Evolutionary conservation across 129 eudicot species (phyloP), one percentile per base, ranked within the genome.

Genomic region (Cynara cardunculus): DNA sequence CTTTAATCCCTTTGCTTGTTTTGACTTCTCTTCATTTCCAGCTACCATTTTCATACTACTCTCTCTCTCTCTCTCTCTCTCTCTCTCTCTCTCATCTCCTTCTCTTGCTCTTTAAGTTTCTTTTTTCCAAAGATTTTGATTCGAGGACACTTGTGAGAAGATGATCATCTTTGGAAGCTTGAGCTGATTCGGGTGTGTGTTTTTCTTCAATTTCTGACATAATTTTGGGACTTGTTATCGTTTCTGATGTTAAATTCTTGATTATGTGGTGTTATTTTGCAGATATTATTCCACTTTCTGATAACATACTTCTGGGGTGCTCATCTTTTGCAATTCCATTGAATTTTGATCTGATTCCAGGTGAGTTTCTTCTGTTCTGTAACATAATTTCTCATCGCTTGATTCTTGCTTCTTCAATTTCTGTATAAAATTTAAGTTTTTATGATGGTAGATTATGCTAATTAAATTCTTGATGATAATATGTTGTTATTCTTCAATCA

Each of bases 11-110:
- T 18, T 56, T 56, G 65, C 65, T 56, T 56, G 9, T n/a, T 56
- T 82, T 82, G 85, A 82, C 85, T 82, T 75, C 34, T 68, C 80
- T 31, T 66, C 59, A 39, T 44, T 46, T 68, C 75, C 85, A 69
- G 77, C 85, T 76, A 62, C 76, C 71, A 34, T 7, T 30, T 68
- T n/a, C 19, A 25, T 76, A 82, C 81, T n/a, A n/a, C n/a, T n/a
- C n/a, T n/a, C n/a, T n/a, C n/a, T 68, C 85, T 34, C n/a, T 71
- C 64, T 16, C 21, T 24, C 25, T 73, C 67, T 28, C 53, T 71
- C 74, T 71, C 26, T 71, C 59, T 32, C 30, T 72, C 59, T 72
- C 76, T 75, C 79, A 27, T 49, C n/a, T 75, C 28, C 14, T 64
- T 21, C 71, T 22, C 7, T 9, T 22, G 9, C 25, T 59, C 35